These are phyloP conservation scores for Solanum paucissectum DNA, from an alignment of 257 asterid genomes.

Conservation along the genomic window DNA sequence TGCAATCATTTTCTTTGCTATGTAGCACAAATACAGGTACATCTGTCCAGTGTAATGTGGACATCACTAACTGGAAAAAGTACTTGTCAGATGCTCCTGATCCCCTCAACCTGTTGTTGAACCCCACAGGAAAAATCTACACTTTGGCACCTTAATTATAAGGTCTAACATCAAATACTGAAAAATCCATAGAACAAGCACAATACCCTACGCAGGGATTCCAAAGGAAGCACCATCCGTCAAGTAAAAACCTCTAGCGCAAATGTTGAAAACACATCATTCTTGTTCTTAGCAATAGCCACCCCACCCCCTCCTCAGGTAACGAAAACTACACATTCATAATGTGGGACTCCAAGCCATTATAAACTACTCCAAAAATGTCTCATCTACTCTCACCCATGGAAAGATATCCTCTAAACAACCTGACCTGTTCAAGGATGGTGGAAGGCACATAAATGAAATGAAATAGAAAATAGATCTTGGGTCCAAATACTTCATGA, in stretches of 20 bases:
- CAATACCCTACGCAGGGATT: background rate
- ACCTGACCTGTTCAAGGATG: background rate
- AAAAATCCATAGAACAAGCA: background rate
- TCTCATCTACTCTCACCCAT: background rate
- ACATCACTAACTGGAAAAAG: background rate
- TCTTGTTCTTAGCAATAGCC: background rate
- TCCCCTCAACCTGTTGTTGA: background rate
- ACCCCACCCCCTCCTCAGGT: background rate
- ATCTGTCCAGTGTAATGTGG: background rate
- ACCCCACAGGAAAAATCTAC: background rate
- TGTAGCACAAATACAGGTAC: background rate
- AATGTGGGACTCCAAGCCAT: background rate
- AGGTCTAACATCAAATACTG: background rate
- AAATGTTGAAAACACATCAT: background rate
- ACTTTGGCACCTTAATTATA: background rate
- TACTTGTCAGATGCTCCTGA: background rate
- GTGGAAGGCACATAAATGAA: background rate
- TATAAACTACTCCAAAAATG: background rate
- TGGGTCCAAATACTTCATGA: background rate
- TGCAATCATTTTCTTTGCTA: background rate
- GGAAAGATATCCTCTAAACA: background rate
- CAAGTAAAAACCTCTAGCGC: background rate
- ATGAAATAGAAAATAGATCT: background rate
- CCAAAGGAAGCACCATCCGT: background rate
- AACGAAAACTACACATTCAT: background rate